Percentiles rank a stretch among this genome's conserved stretches.
phyloP scores from a whole-genome alignment of 2,329 filamentous ascomycete species.

The Phyllosticta capitalensis region DNA sequence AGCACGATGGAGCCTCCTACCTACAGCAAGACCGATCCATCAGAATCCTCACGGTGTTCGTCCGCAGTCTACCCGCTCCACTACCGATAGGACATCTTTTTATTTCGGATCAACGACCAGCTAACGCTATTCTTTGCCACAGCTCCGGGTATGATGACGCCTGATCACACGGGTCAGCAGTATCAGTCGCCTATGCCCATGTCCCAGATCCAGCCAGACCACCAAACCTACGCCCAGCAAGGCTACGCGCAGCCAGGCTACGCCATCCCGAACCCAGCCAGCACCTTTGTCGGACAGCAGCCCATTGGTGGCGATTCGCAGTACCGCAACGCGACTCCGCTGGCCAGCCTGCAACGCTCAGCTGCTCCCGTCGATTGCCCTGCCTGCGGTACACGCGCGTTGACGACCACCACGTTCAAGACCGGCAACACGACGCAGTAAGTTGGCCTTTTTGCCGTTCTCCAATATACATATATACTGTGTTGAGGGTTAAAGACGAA shows the following conservation, averaged over 20 bases:
- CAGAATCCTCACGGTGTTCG: not conserved
- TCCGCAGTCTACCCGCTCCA: not conserved
- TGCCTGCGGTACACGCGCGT: slow-evolving; percentile 31
- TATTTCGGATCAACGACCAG: not conserved
- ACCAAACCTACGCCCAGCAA: slow-evolving; percentile 8
- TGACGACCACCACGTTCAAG: slow-evolving; percentile 28
- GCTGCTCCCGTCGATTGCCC: slow-evolving; percentile 41
- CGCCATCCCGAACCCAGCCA: slow-evolving; percentile 11
- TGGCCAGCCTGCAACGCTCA: slow-evolving; percentile 22
- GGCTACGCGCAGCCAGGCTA: no score
- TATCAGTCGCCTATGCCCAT: not conserved
- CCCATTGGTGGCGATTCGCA: slow-evolving; percentile 18
- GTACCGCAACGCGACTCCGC: slow-evolving; percentile 28
- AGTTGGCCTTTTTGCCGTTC: slow-evolving; percentile 13
- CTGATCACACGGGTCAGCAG: slow-evolving; percentile 2
- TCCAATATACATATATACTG: not conserved
- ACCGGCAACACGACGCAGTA: slow-evolving; percentile 35
- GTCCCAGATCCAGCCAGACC: slow-evolving; percentile 9
- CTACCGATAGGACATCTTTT: not conserved
- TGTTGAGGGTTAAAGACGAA: no score
- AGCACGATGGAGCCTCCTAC: not conserved
- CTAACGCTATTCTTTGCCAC: not conserved
- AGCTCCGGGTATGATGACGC: not conserved
- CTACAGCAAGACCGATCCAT: not conserved
- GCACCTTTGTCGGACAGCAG: slow-evolving; percentile 27